Evolutionary conservation across 306 rosid species (phyloP), one percentile per base, ranked within the genome.

Genomic region (Dalbergia cochinchinensis): DNA sequence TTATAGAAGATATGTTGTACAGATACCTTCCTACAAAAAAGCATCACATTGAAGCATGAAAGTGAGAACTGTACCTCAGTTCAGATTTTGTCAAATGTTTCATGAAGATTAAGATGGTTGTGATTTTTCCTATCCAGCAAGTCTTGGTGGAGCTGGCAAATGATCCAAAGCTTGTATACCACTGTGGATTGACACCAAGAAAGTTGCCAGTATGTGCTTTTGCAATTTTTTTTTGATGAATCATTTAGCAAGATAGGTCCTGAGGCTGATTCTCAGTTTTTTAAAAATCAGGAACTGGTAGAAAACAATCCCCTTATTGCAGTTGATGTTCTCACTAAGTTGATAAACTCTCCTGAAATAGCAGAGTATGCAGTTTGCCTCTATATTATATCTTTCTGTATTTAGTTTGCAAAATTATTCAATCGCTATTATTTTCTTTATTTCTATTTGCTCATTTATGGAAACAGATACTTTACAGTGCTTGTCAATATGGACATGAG

Each of bases 401-500:
- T 62, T 61, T 48, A 65, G 19, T 54, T 51, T 57, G 73, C 41
- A 67, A 44, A 47, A 42, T 74, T 62, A 76, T 60, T 69, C 71
- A 13, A 18, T 78, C 53, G 59, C 75, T 48, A 80, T 83, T 82
- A 65, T 81, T 70, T 81, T 82, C 71, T 79, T 76, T 82, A 69
- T 85, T 80, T 82, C 47, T 65, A 55, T 78, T 81, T 82, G 83
- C 87, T 84, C 68, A 62, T 80, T 85, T 47, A 58, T 85, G 83
- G 68, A 73, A 78, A 72, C 94, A 96, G 99, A 85, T 96, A 93
- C 92, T 96, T 91, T 86, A 93, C 96, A 77, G 99, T 91, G 81
- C 97, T 96, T 59, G 99, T 93, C 84, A 96, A 83, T 81, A 96
- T 96, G 99, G 97, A 96, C 86, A 93, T 93, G 99, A 96, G 99